These are phyloP conservation scores for Elsinoe fawcettii DNA, from an alignment of 2,329 filamentous ascomycete genomes.

Conservation along the genomic window DNA sequence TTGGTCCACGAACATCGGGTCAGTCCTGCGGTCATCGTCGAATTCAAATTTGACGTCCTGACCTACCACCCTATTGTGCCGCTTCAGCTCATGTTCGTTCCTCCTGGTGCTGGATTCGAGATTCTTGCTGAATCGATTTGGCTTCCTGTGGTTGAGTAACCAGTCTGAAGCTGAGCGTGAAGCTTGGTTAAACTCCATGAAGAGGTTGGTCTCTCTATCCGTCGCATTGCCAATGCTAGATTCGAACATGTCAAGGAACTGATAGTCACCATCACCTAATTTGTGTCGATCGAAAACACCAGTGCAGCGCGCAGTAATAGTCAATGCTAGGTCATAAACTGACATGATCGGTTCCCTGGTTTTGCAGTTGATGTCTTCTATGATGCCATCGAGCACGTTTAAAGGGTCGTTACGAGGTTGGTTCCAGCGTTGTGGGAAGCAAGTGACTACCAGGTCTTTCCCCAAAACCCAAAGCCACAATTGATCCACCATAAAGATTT, in stretches of 20 bases:
- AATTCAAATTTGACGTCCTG: slow-evolving; percentile 3
- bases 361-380: slow-evolving; percentile 59
- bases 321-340: slow-evolving; percentile 55
- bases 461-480: slow-evolving; percentile 58
- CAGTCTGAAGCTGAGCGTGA: slow-evolving; percentile 50
- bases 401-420: slow-evolving; percentile 56
- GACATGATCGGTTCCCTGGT: slow-evolving; percentile 52
- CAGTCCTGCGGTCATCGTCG: slow-evolving; percentile 13
- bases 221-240: slow-evolving; percentile 49
- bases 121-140: slow-evolving; percentile 24
- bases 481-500: slow-evolving; percentile 63
- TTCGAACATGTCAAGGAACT: slow-evolving; percentile 62
- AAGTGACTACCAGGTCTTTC: slow-evolving; percentile 52
- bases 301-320: slow-evolving; percentile 53
- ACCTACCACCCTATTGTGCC: slow-evolving; percentile 16
- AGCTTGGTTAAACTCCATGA: slow-evolving; percentile 52
- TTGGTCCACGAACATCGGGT: slow-evolving; percentile 42
- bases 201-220: slow-evolving; percentile 41
- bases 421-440: slow-evolving; percentile 52
- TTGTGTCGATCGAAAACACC: slow-evolving; percentile 47
- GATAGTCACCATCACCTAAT: slow-evolving; percentile 47
- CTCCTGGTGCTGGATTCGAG: slow-evolving; percentile 18
- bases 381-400: slow-evolving; percentile 55
- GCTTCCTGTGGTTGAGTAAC: slow-evolving; percentile 44
- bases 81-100: slow-evolving; percentile 19